Conservation (phyloP, 768 basidiomycete genomes). For the Pleurotus citrinopileatus region DNA sequence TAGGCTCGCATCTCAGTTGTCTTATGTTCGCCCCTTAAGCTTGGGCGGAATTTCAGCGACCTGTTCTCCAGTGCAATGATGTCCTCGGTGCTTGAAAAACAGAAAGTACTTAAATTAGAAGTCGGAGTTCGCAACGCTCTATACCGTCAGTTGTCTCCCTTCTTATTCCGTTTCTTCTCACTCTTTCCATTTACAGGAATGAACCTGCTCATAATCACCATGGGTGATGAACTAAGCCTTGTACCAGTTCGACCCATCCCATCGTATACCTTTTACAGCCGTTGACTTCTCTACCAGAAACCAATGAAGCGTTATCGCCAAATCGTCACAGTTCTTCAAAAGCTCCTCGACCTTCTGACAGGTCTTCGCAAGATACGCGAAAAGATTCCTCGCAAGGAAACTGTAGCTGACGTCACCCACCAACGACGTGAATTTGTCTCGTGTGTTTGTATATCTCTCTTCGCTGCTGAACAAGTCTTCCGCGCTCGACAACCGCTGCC, state of each 20-base stretch:
- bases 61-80: neutral
- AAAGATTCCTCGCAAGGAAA: slow-evolving; percentile 42
- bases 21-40: neutral
- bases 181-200: slow-evolving; percentile 23
- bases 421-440: slow-evolving; percentile 46
- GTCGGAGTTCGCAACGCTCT: slow-evolving; percentile 37
- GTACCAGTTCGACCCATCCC: slow-evolving; percentile 38
- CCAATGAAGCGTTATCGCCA: slow-evolving; percentile 42
- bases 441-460: slow-evolving; percentile 43
- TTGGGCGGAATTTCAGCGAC: neutral
- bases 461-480: slow-evolving; percentile 48
- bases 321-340: slow-evolving; percentile 33
- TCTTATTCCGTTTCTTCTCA: neutral
- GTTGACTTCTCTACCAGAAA: slow-evolving; percentile 28
- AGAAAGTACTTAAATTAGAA: slow-evolving; percentile 37
- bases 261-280: neutral
- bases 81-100: slow-evolving; percentile 21
- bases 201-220: slow-evolving; percentile 30
- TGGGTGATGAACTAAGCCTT: slow-evolving; percentile 46
- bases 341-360: slow-evolving; percentile 38
- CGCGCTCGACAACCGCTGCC: slow-evolving; percentile 43
- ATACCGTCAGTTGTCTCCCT: slow-evolving; percentile 22
- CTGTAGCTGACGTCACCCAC: slow-evolving; percentile 32
- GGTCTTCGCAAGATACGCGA: slow-evolving; percentile 46
- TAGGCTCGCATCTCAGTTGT: neutral